Evolutionary conservation across 768 basidiomycete genomes (phyloP), one percentile per base, ranked within the genome.

Genomic region (Lactarius tabidus): DNA sequence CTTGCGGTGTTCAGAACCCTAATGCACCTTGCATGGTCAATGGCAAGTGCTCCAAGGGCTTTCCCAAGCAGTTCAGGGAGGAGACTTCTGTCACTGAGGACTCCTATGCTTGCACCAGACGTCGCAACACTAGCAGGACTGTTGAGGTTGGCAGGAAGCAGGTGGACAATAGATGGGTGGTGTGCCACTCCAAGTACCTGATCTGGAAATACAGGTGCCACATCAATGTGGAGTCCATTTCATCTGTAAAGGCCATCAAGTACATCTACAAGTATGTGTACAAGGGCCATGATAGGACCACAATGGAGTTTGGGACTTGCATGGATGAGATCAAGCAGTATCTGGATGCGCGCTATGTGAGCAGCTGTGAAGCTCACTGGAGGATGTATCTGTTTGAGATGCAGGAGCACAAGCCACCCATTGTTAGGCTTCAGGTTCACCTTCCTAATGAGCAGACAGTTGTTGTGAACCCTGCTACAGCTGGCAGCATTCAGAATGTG

Each of bases 201-300:
- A 64, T 69, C 52, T 72, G 70, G 0, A 69, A 74, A 28, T 82
- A 76, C 63, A 2, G 77, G 59, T 82, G 80, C 66, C 81, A 85
- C 64, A 81, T 83, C 70, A 85, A 85, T 72, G 64, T 82, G 1
- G 82, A 85, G 67, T 77, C 77, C 64, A 74, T 70, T 53, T 71
- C 70, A 0, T 77, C 75, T 10, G 67, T 83, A 45, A 72, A 71
- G 15, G 68, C 80, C 7, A 60, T 80, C 69, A 81, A 82, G 61
- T 85, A 85, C 60, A 69, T 78, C 20, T 75, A 76, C 71, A 83
- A 84, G 69, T 83, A 83, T 69, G 72, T 82, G 23, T 75, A 18
- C 39, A 85, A 84, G 67, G 82, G 84, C 9, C 67, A 67, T 63
- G 81, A 84, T 67, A 69, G 72, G 10, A 74, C 75, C 17, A 41